Evolutionary conservation across 176 grass and related monocot species (phyloP).

Genomic region (sorghum (Sorghum bicolor)): DNA sequence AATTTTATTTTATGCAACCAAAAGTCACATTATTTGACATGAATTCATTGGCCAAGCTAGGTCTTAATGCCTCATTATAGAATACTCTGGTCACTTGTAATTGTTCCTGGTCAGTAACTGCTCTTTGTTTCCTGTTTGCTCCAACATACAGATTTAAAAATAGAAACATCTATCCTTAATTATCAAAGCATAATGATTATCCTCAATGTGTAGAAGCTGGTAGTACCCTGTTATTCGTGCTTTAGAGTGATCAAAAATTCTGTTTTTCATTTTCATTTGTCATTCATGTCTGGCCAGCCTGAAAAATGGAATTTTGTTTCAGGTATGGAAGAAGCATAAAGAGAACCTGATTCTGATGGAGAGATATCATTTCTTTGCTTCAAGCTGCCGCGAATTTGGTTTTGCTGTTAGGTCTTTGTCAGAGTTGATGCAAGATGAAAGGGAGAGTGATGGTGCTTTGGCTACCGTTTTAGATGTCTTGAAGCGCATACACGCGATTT

Average conservation of each 20-base stretch:
- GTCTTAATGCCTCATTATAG: neutral
- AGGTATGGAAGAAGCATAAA: slow-evolving; percentile 94
- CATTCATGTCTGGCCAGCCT: neutral
- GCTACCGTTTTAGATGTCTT: slow-evolving; percentile 78
- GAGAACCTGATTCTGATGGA: slow-evolving; percentile 94
- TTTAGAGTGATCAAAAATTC: neutral
- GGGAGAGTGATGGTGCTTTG: slow-evolving; percentile 70
- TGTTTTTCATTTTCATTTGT: neutral
- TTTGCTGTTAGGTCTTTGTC: slow-evolving; percentile 61
- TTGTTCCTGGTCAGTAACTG: neutral
- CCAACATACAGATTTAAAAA: neutral
- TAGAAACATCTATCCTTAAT: neutral
- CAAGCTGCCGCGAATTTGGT: slow-evolving; percentile 60
- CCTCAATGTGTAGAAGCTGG: neutral
- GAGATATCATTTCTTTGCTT: slow-evolving; percentile 93
- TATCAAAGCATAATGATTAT: neutral
- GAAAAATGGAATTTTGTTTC: slow-evolving; percentile 4
- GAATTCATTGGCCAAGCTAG: slow-evolving; percentile 3
- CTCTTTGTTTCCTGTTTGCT: neutral
- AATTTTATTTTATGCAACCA: neutral
- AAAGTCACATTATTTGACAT: neutral
- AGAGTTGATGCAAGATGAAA: slow-evolving; percentile 75
- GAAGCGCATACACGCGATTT: slow-evolving; percentile 61
- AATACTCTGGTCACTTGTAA: neutral
- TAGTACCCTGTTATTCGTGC: neutral